Conservation (phyloP, 2,329 filamentous ascomycete species). For the Colletotrichum tamarilloi region DNA sequence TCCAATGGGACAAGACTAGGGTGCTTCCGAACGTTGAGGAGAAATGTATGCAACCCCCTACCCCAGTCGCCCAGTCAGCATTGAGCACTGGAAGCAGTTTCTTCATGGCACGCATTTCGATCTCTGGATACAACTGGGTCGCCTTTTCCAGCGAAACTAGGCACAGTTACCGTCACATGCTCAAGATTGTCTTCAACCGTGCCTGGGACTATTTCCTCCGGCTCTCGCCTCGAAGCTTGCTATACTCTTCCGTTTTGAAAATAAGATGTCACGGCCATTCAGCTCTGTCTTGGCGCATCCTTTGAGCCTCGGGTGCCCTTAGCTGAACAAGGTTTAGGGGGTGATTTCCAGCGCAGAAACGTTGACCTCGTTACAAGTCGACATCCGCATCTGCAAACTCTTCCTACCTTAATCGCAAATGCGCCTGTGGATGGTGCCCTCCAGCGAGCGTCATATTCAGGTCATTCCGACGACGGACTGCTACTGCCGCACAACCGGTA, state of each 20-base stretch:
- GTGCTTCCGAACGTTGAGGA: background rate
- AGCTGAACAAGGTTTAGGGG: constrained; percentile 4
- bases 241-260: constrained; percentile 6
- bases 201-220: background rate
- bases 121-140: background rate
- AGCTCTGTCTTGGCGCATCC: constrained; percentile 1
- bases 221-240: constrained; percentile 2
- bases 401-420: background rate
- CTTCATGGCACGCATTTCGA: constrained; percentile 18
- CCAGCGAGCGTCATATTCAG: background rate
- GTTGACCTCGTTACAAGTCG: background rate
- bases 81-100: background rate
- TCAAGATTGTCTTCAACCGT: constrained; percentile 1
- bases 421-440: background rate
- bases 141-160: background rate
- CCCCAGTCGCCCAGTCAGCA: background rate
- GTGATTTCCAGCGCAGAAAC: constrained; percentile 8
- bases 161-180: constrained; percentile 17
- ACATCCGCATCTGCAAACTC: background rate
- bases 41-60: background rate
- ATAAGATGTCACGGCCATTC: background rate
- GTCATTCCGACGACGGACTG: background rate
- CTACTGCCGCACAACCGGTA: background rate
- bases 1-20: background rate
- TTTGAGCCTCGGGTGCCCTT: background rate